Evolutionary conservation across 495 filamentous ascomycete genomes (phyloP).

Genomic region (Chaetomidium leptoderma): DNA sequence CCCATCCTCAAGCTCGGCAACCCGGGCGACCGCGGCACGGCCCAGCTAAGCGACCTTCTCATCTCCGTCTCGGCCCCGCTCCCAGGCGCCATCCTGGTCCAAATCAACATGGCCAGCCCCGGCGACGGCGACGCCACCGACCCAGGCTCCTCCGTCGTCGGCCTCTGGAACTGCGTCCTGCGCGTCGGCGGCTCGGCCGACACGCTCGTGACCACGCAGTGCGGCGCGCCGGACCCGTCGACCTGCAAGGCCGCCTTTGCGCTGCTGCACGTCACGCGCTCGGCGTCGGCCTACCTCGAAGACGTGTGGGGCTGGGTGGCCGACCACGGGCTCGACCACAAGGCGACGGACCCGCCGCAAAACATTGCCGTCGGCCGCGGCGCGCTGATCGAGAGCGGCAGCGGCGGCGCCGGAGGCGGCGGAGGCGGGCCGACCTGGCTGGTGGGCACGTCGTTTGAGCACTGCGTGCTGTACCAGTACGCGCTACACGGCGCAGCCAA

Average conservation of each 20-base stretch:
- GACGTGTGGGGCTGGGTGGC: conserved; percentile 55
- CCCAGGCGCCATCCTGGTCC: conserved; percentile 48
- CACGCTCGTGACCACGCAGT: conserved; percentile 40
- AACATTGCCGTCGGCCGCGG: conserved; percentile 51
- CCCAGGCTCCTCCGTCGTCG: conserved; percentile 51
- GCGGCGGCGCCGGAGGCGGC: conserved; percentile 13
- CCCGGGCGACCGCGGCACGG: conserved; percentile 49
- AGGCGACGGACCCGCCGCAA: conserved; percentile 24
- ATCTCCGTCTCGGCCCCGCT: conserved; percentile 50
- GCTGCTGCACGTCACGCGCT: conserved; percentile 46
- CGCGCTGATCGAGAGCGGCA: conserved; percentile 44
- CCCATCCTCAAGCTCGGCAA: conserved; percentile 56
- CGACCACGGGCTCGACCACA: conserved; percentile 49
- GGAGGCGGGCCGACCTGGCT: conserved; percentile 38
- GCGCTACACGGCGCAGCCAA: conserved; percentile 57
- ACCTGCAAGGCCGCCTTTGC: conserved; percentile 51
- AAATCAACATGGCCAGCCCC: conserved; percentile 45
- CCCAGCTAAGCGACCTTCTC: conserved; percentile 55
- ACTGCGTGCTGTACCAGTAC: conserved; percentile 72
- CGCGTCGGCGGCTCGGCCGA: conserved; percentile 55
- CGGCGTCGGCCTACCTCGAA: conserved; percentile 52
- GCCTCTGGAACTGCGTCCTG: conserved; percentile 54
- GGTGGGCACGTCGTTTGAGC: conserved; percentile 66
- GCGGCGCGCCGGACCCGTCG: conserved; percentile 28
- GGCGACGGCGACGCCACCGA: no score